These are phyloP conservation scores for Sutorius eximius DNA, from an alignment of 1,284 basidiomycete genomes.

Conservation along the genomic window DNA sequence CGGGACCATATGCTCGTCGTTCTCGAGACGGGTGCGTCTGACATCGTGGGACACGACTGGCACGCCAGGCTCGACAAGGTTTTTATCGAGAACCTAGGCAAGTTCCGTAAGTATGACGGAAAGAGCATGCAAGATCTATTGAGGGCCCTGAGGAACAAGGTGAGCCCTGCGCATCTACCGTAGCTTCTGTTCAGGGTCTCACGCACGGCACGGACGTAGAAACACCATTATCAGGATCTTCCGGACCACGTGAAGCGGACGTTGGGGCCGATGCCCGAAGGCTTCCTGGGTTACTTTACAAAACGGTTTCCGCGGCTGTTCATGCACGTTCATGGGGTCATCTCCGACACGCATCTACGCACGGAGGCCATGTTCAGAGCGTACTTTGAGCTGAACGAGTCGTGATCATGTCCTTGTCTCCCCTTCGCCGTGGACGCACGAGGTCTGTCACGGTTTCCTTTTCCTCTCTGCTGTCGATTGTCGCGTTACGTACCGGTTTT, in stretches of 20 bases:
- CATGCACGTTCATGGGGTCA: conserved; percentile 86
- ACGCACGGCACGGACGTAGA: conserved; percentile 48
- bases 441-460: background rate
- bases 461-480: background rate
- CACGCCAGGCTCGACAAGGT: conserved; percentile 80
- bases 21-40: conserved; percentile 70
- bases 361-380: conserved; percentile 83
- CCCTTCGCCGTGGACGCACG: background rate
- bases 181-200: background rate
- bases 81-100: conserved; percentile 93
- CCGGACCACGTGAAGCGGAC: conserved; percentile 87
- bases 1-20: conserved; percentile 73
- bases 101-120: conserved; percentile 96
- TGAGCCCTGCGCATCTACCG: conserved; percentile 36
- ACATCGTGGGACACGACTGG: conserved; percentile 88
- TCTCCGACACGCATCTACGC: conserved; percentile 65
- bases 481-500: background rate
- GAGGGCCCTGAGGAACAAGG: conserved; percentile 94
- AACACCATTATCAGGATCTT: conserved; percentile 97
- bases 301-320: conserved; percentile 88
- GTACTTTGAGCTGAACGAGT: conserved; percentile 75
- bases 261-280: conserved; percentile 87
- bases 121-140: conserved; percentile 88
- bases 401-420: conserved; percentile 19
- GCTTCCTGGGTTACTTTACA: conserved; percentile 92